Evolutionary conservation across 2,329 filamentous ascomycete genomes (phyloP).

Genomic region (Sclerotiophoma versabilis): DNA sequence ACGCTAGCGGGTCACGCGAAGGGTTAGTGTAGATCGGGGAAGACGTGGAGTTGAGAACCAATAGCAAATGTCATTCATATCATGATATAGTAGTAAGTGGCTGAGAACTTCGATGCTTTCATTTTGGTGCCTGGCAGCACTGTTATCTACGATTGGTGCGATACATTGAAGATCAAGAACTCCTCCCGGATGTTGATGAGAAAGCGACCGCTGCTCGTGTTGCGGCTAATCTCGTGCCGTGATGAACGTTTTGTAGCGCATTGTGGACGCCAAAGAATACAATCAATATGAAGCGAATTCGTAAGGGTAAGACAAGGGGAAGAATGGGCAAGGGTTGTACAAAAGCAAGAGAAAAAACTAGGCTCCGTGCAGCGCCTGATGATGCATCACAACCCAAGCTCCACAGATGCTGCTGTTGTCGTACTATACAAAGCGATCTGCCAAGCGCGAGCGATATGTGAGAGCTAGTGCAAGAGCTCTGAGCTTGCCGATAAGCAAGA

Average conservation of each 20-base stretch:
- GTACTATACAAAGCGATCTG: slow-evolving; percentile 48
- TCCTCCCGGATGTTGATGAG: not conserved
- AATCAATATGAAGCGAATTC: slow-evolving; percentile 23
- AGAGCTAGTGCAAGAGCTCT: slow-evolving; percentile 24
- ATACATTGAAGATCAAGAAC: slow-evolving; percentile 2
- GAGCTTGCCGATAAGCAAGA: slow-evolving; percentile 31
- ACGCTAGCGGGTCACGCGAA: no score
- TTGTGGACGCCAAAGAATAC: slow-evolving; percentile 25
- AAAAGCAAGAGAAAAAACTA: slow-evolving; percentile 10
- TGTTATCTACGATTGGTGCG: slow-evolving; percentile 11
- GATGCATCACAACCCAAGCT: slow-evolving; percentile 42
- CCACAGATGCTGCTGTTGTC: slow-evolving; percentile 42
- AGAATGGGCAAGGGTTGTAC: slow-evolving; percentile 18
- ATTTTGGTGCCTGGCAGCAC: slow-evolving; percentile 17
- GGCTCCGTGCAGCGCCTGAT: slow-evolving; percentile 34
- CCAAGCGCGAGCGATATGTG: slow-evolving; percentile 23
- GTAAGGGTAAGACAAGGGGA: slow-evolving; percentile 20
- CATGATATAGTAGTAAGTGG: no score
- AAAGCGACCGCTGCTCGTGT: slow-evolving; percentile 8
- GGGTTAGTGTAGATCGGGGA: not conserved
- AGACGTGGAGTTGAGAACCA: no score
- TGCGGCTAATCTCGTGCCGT: slow-evolving; percentile 11
- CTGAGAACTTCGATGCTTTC: slow-evolving; percentile 9
- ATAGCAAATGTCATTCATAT: not conserved
- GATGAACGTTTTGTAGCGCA: slow-evolving; percentile 27